Percentiles rank a stretch among this genome's conserved stretches.
Evolutionary conservation across 495 filamentous ascomycete species (phyloP).

Genomic region (Opeltia flavorubescens): DNA sequence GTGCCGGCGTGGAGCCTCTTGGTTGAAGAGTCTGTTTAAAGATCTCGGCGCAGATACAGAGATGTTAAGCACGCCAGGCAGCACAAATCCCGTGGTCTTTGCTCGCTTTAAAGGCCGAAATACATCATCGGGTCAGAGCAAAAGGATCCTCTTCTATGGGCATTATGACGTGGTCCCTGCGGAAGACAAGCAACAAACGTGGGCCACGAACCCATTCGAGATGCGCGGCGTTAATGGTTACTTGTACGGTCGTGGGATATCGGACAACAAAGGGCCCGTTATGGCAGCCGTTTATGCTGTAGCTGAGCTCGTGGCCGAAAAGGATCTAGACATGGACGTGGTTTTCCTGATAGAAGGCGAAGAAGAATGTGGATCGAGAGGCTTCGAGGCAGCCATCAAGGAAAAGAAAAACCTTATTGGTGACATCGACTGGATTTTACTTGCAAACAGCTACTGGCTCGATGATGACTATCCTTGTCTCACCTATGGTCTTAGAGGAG

Average conservation of each 20-base stretch:
- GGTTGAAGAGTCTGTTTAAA: conserved; percentile 76
- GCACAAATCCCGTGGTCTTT: conserved; percentile 78
- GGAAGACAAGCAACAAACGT: conserved; percentile 58
- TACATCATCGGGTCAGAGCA: conserved; percentile 40
- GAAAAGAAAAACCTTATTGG: conserved; percentile 74
- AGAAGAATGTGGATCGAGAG: conserved; percentile 85
- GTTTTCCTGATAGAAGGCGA: conserved; percentile 93
- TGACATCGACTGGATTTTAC: conserved; percentile 77
- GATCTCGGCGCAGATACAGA: conserved; percentile 79
- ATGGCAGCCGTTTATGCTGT: conserved; percentile 87
- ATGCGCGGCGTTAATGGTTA: conserved; percentile 80
- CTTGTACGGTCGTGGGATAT: conserved; percentile 89
- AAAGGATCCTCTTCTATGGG: conserved; percentile 90
- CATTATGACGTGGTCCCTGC: conserved; percentile 99
- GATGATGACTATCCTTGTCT: conserved; percentile 90
- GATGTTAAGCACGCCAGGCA: conserved; percentile 59
- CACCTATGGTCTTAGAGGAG: conserved; percentile 89
- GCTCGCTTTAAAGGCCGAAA: conserved; percentile 70
- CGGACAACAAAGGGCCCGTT: conserved; percentile 93
- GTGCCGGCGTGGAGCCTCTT: conserved; percentile 84
- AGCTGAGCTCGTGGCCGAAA: conserved; percentile 66
- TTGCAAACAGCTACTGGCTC: conserved; percentile 97
- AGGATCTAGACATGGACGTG: conserved; percentile 69
- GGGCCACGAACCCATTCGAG: conserved; percentile 77
- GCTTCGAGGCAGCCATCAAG: conserved; percentile 68